phyloP scores from a whole-genome alignment of 495 filamentous ascomycete genomes.

The Xylaria castorea region DNA sequence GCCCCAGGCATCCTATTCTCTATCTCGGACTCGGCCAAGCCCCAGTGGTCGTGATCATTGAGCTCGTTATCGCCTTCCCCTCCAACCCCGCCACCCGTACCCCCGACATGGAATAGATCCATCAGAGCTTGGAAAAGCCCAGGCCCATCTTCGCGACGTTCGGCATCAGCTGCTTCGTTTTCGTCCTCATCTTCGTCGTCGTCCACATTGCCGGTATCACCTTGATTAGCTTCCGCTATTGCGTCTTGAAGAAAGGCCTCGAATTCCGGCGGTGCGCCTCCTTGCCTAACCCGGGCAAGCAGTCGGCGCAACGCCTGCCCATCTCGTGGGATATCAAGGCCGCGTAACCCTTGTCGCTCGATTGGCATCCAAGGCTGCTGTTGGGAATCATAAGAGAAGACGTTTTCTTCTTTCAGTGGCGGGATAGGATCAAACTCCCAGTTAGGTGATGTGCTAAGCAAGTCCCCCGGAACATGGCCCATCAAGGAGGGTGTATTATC shows the following conservation, averaged over 20 bases:
- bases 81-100: not conserved
- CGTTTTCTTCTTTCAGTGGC: constrained; percentile 54
- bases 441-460: constrained; percentile 57
- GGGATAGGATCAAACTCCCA: constrained; percentile 76
- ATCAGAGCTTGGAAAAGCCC: constrained; percentile 29
- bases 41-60: constrained; percentile 9
- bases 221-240: constrained; percentile 11
- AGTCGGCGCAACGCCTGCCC: constrained; percentile 21
- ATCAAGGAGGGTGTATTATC: constrained; percentile 74
- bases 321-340: constrained; percentile 12
- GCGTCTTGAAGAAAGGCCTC: constrained; percentile 20
- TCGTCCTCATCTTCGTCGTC: constrained; percentile 21
- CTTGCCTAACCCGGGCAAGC: constrained; percentile 25
- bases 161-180: constrained; percentile 12
- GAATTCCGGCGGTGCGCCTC: constrained; percentile 26
- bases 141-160: not conserved
- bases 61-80: not conserved
- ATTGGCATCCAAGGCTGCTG: constrained; percentile 38
- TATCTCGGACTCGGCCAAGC: constrained; percentile 7
- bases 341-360: not conserved
- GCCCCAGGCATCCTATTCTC: constrained; percentile 27
- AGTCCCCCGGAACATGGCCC: constrained; percentile 58
- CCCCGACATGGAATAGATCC: constrained; percentile 24
- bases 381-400: constrained; percentile 53
- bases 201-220: not conserved